Percentiles rank a stretch among this genome's conserved stretches.
These are phyloP conservation scores for Cercospora canescens DNA, from an alignment of 2,329 filamentous ascomycete species.

Conservation along the genomic window DNA sequence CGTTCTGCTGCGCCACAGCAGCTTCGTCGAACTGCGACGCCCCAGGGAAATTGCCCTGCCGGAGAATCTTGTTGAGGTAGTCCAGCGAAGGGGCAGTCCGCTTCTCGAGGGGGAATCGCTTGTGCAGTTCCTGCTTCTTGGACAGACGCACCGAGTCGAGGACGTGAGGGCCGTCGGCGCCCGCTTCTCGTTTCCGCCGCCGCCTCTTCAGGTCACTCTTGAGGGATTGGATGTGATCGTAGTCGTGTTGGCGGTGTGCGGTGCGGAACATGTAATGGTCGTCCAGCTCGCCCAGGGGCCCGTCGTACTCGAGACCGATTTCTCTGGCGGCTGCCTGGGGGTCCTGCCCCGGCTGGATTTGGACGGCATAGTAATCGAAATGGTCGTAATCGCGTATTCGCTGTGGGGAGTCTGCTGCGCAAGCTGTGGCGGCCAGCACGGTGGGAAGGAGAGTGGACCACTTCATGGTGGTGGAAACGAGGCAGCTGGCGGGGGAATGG, in stretches of 20 bases:
- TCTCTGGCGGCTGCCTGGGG: conserved; percentile 70
- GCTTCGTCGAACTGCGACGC: conserved; percentile 8
- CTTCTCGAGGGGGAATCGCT: conserved; percentile 59
- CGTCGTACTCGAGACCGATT: conserved; percentile 78
- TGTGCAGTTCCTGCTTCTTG: conserved; percentile 71
- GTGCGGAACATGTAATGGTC: conserved; percentile 85
- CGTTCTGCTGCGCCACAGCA: conserved; percentile 59
- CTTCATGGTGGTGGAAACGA: conserved; percentile 8
- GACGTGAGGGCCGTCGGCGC: conserved; percentile 50
- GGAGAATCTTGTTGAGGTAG: conserved; percentile 1
- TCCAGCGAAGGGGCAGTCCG: conserved; percentile 40
- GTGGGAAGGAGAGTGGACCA: conserved; percentile 11
- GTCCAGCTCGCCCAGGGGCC: conserved; percentile 72
- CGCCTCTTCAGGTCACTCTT: conserved; percentile 56
- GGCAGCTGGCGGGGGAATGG: background rate
- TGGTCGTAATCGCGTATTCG: conserved; percentile 58
- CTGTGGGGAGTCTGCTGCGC: conserved; percentile 5
- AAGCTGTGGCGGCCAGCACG: conserved; percentile 10
- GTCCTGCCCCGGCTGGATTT: conserved; percentile 66
- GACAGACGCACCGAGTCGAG: conserved; percentile 76
- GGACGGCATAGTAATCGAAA: conserved; percentile 91
- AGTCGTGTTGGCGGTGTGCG: conserved; percentile 57
- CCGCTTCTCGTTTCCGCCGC: conserved; percentile 62
- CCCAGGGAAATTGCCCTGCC: conserved; percentile 1
- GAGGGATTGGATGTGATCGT: conserved; percentile 49